Percentiles rank a stretch among this genome's conserved stretches.
These are phyloP conservation scores for Zhuliangozyma blackwelliae DNA, from an alignment of 1,139 yeast species.

Conservation along the genomic window DNA sequence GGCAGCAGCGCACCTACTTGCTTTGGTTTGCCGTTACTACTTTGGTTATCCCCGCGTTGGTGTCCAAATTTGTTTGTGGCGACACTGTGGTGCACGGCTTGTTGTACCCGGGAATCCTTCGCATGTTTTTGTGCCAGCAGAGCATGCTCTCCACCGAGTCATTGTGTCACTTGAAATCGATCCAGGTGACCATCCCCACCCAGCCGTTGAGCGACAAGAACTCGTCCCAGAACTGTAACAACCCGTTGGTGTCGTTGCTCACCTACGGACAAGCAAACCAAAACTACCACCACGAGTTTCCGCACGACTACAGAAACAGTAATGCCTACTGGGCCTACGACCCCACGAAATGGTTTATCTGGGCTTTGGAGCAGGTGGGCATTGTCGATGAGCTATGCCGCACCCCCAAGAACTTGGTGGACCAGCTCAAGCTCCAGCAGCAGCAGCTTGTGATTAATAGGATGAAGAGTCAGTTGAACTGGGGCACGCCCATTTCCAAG, in stretches of 20 bases:
- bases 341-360: constrained; percentile 63
- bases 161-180: constrained; percentile 47
- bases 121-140: constrained; percentile 57
- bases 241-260: constrained; percentile 49
- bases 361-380: constrained; percentile 35
- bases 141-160: constrained; percentile 55
- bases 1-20: constrained; percentile 55
- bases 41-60: constrained; percentile 43
- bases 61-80: constrained; percentile 34
- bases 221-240: constrained; percentile 44
- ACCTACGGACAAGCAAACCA: constrained; percentile 65
- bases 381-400: constrained; percentile 36
- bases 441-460: constrained; percentile 59
- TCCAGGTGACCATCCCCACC: constrained; percentile 41
- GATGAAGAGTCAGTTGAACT: constrained; percentile 57
- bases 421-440: constrained; percentile 58
- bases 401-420: constrained; percentile 45
- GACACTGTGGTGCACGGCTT: constrained; percentile 54
- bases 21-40: constrained; percentile 43
- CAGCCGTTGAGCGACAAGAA: constrained; percentile 65
- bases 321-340: constrained; percentile 52
- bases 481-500: constrained; percentile 75
- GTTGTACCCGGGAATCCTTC: constrained; percentile 57
- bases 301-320: constrained; percentile 58
- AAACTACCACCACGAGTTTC: constrained; percentile 73